These are phyloP conservation scores for Hypoxylon cercidicola DNA, from an alignment of 495 filamentous ascomycete genomes.

Conservation along the genomic window DNA sequence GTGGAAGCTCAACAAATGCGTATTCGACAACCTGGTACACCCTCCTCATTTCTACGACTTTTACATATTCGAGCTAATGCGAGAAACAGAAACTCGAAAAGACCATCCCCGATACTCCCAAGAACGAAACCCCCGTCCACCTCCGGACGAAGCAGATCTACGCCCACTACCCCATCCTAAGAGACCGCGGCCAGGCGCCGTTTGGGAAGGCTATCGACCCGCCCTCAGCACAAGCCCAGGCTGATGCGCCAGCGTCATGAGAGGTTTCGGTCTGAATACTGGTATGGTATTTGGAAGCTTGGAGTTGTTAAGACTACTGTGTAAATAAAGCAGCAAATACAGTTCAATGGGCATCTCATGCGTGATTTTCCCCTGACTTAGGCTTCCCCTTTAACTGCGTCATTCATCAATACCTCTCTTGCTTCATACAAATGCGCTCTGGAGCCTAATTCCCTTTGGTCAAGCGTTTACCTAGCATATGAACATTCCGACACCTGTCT, in stretches of 20 bases:
- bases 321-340: constrained; percentile 38
- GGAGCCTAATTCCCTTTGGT: too few species aligned
- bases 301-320: constrained; percentile 11
- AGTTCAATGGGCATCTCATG: constrained; percentile 7
- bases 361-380: background rate
- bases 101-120: constrained; percentile 84
- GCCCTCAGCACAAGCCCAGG: constrained; percentile 41
- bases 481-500: too few species aligned
- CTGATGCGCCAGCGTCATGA: constrained; percentile 42
- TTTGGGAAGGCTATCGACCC: constrained; percentile 52
- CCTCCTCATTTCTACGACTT: constrained; percentile 3
- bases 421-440: background rate
- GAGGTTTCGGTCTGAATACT: background rate
- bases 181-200: constrained; percentile 44
- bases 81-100: constrained; percentile 82
- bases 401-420: background rate
- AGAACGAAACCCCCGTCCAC: constrained; percentile 82
- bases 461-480: too few species aligned
- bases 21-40: constrained; percentile 93
- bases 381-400: background rate
- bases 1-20: constrained; percentile 87
- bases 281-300: background rate
- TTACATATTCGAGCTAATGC: constrained; percentile 16
- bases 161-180: constrained; percentile 62
- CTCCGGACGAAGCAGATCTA: constrained; percentile 81